Evolutionary conservation across 441 rosid genomes (phyloP), one percentile per base, ranked within the genome.

Genomic region (Gossypium schwendimanii): DNA sequence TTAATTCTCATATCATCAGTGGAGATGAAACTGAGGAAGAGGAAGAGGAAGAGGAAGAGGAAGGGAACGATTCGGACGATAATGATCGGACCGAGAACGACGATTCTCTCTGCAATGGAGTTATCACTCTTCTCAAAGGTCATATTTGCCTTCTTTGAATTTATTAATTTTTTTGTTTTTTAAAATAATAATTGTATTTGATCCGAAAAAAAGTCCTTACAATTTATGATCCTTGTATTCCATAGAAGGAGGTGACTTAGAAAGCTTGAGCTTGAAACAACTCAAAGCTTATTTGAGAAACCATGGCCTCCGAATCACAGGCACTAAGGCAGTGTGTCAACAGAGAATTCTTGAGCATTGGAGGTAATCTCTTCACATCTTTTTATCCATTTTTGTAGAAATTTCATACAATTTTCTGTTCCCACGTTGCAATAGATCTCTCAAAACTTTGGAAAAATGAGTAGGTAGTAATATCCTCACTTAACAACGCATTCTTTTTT

Each of bases 101-200:
- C n/a, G 81, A 78, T 20, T 62, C 76, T 68, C 66, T 75, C 20
- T 79, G 71, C 70, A 53, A 65, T n/a, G 64, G 64, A 73, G 81
- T 81, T 54, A 74, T 81, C 68, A 55, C 73, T 55, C 77, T 84
- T 49, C 82, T 85, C 68, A 67, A 78, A 79, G 89, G 87, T 85
- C 41, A 47, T 44, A 73, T 65, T 41, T 70, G 54, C 20, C 21
- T 4, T 58, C 8, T 70, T 39, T 3, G 71, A 66, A 20, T 47
- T 75, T 73, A 62, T 64, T 39, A 39, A 39, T 61, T 55, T 72
- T 72, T 11, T 20, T 75, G 31, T 55, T 66, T 62, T 49, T 23
- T 3, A 20, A 68, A 50, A 50, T 68, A 3, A 36, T 9, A 8
- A 55, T 23, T 58, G 45, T 58, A 54, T 71, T 70, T 60, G n/a